Base-by-base conservation (phyloP, 495 filamentous ascomycete genomes). In the Trichocladium uniseriatum region DNA sequence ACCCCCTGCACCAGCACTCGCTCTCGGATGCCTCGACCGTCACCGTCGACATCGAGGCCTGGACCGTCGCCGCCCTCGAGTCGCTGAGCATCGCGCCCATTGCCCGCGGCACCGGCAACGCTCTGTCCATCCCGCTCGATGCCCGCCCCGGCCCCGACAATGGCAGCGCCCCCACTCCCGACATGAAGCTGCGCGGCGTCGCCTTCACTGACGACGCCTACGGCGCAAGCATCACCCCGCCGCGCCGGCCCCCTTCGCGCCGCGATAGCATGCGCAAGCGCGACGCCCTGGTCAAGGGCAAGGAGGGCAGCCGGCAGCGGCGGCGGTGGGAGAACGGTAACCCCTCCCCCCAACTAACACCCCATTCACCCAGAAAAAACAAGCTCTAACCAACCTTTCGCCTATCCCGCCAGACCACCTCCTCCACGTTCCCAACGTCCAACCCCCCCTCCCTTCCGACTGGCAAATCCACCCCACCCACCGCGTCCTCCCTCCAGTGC, bases 251-350 rank as follows among this genome's bases (percentile, higher is more conserved):
- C 21, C 59, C 55, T 0, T 66, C 65, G 37, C 57, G 60, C 21
- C 66, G 75, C 6, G 75, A 78, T 38, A 76, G 69, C 51, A 59
- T 67, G 55, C 63, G 63, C 35, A 59, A 58, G 35, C 64, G 91
- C 21, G 91, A 96, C 59, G 81, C 82, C 9, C 56, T 94, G 43
- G 69, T 89, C n/a, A 91, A 87, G 67, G 92, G 91, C 41, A 94
- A 89, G 55, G 88, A 95, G 59, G 92, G 92, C n/a, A 89, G 80
- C 51, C 77, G 91, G 37, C 80, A 89, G 47, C 76, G 92, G 39
- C 84, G 87, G 59, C 76, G 90, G 35, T 96, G 89, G 89, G 92
- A 98, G 71, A 98, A 98, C 65, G 89, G 89, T 95, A 77, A 15
- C 39, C 44, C 32, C 16, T 16, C 36, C 16, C 21, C 15, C 24